phyloP scores from a whole-genome alignment of 2,329 filamentous ascomycete species.

The Paecilomyces formosus region DNA sequence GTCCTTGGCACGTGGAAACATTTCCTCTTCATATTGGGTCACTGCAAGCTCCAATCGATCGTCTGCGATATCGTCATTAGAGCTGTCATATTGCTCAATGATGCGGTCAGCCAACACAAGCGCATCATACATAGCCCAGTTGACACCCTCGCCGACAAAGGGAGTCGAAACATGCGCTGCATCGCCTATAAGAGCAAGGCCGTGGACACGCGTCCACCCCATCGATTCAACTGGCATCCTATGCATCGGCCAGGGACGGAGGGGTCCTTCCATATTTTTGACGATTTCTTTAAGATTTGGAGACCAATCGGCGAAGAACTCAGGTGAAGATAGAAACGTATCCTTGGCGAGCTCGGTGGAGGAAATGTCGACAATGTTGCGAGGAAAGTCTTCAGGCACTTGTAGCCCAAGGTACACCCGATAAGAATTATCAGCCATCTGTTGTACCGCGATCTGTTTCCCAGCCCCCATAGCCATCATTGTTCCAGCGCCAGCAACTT shows the following conservation, averaged over 20 bases:
- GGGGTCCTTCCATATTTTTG: neutral
- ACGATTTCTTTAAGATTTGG: neutral
- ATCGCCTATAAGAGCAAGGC: constrained; percentile 27
- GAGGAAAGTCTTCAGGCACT: neutral
- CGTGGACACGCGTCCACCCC: neutral
- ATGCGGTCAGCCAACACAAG: neutral
- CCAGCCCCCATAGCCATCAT: neutral
- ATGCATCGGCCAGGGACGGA: neutral
- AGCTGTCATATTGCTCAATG: neutral
- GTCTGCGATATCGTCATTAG: neutral
- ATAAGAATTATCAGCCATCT: neutral
- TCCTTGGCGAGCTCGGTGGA: neutral
- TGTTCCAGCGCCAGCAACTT: neutral
- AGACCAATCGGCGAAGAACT: neutral
- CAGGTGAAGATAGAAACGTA: neutral
- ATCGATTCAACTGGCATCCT: neutral
- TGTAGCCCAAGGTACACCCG: neutral
- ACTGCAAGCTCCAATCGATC: neutral
- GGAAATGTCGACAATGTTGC: neutral
- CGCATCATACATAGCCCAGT: neutral
- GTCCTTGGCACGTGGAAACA: neutral
- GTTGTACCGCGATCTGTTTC: neutral
- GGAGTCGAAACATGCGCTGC: constrained; percentile 11
- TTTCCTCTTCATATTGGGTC: neutral
- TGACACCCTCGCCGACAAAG: constrained; percentile 14